phyloP scores from a whole-genome alignment of 2,329 filamentous ascomycete genomes.

The Scedosporium minutisporum region DNA sequence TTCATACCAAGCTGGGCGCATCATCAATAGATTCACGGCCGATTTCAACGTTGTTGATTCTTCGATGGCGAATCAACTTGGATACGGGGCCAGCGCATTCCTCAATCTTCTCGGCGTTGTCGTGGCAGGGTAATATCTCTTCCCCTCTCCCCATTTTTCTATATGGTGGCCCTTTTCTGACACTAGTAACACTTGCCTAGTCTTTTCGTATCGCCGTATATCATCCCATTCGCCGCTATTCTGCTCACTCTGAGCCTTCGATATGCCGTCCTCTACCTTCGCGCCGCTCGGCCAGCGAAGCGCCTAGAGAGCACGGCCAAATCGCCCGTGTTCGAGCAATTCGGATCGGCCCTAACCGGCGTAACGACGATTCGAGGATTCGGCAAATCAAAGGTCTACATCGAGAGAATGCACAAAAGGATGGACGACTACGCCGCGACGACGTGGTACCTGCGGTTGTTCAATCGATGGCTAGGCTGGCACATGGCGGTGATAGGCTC shows the following conservation, averaged over 20 bases:
- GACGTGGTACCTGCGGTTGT: constrained; percentile 54
- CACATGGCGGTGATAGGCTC: constrained; percentile 64
- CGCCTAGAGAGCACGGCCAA: constrained; percentile 68
- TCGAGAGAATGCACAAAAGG: background rate
- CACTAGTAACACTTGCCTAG: too few relatives aligned
- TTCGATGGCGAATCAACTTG: background rate
- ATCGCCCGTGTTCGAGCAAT: constrained; percentile 26
- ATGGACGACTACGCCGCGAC: constrained; percentile 16
- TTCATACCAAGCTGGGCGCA: constrained; percentile 43
- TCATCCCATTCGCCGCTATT: constrained; percentile 51
- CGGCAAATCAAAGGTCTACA: constrained; percentile 1
- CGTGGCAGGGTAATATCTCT: constrained; percentile 36
- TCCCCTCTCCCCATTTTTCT: too few relatives aligned
- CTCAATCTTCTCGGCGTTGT: constrained; percentile 57
- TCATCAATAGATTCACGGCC: constrained; percentile 68
- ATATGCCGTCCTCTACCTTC: constrained; percentile 53
- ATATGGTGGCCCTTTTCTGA: too few relatives aligned
- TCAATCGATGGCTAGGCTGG: constrained; percentile 70
- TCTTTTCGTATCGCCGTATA: constrained; percentile 56
- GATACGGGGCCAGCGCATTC: constrained; percentile 25
- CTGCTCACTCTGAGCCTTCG: constrained; percentile 48
- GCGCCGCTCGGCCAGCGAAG: constrained; percentile 66
- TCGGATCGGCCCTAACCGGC: constrained; percentile 4
- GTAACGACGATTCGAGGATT: constrained; percentile 9
- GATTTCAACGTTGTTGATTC: constrained; percentile 70